A percentile compares a stretch with the other conserved stretches of the same genome.
Conservation (phyloP, 768 basidiomycete genomes). For the Auriscalpium orientale region DNA sequence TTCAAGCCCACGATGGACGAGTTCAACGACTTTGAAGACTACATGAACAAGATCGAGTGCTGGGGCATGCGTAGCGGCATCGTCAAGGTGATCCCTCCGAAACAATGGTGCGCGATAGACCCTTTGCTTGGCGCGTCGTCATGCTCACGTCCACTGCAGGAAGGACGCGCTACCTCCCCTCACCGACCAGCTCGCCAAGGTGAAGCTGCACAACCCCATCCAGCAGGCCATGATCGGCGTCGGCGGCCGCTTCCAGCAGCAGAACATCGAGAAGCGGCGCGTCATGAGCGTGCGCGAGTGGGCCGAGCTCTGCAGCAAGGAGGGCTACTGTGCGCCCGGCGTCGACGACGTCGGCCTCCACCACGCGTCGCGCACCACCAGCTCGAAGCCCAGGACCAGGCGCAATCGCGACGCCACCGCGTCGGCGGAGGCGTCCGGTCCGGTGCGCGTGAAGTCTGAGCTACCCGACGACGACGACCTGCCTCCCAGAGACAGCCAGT, state of each 20-base stretch:
- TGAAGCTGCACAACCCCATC: conserved; percentile 85
- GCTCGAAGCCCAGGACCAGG: conserved; percentile 31
- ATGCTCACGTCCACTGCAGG: conserved; percentile 36
- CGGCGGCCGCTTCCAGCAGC: conserved; percentile 80
- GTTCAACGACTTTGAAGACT: conserved; percentile 86
- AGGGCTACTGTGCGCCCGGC: conserved; percentile 70
- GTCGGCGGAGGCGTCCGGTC: conserved; percentile 26
- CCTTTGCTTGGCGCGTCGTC: conserved; percentile 2
- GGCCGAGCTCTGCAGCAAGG: conserved; percentile 67
- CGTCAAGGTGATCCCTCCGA: conserved; percentile 92
- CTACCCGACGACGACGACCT: conserved; percentile 27
- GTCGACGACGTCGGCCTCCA: conserved; percentile 54
- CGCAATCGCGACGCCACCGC: conserved; percentile 40
- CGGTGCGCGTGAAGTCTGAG: conserved; percentile 40
- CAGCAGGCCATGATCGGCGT: conserved; percentile 89
- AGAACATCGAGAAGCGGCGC: conserved; percentile 85
- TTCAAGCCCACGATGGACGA: conserved; percentile 93
- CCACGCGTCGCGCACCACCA: conserved; percentile 31
- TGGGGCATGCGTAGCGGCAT: conserved; percentile 93
- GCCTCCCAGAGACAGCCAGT: conserved; percentile 13
- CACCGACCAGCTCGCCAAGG: conserved; percentile 55
- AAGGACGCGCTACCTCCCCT: conserved; percentile 64
- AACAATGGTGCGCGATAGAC: conserved; percentile 66
- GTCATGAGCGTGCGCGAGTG: conserved; percentile 83
- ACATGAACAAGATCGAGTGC: conserved; percentile 77